These are phyloP conservation scores for Kwoniella botswanensis DNA, from an alignment of 768 basidiomycete genomes.

Conservation along the genomic window DNA sequence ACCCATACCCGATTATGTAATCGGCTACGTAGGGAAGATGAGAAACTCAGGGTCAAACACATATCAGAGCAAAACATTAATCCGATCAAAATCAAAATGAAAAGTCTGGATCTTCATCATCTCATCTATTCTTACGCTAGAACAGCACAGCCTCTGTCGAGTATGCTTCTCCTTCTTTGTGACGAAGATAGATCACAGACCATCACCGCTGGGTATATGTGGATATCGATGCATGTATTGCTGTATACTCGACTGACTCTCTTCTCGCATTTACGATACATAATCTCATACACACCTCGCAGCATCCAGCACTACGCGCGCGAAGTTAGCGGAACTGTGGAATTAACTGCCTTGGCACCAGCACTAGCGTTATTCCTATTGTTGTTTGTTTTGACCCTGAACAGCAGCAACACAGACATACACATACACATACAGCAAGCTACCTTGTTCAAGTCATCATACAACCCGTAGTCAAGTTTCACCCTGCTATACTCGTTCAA, in stretches of 20 bases:
- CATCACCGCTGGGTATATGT: no score
- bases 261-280: not conserved
- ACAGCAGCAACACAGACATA: no score
- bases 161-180: not conserved
- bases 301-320: not conserved
- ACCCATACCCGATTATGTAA: not conserved
- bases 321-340: not conserved
- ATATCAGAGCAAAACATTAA: not conserved
- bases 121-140: not conserved
- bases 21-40: not conserved
- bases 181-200: not conserved
- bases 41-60: not conserved
- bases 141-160: not conserved
- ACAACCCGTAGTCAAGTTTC: not conserved
- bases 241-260: no score
- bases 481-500: not conserved
- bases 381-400: conserved; percentile 1
- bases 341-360: not conserved
- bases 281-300: not conserved
- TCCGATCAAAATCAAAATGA: not conserved
- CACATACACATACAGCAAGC: not conserved
- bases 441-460: not conserved
- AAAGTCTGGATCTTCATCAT: not conserved
- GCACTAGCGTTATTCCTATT: not conserved
- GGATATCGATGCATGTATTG: no score